Conservation (phyloP, 257 asterid species). For the Thymus quinquecostatus region DNA sequence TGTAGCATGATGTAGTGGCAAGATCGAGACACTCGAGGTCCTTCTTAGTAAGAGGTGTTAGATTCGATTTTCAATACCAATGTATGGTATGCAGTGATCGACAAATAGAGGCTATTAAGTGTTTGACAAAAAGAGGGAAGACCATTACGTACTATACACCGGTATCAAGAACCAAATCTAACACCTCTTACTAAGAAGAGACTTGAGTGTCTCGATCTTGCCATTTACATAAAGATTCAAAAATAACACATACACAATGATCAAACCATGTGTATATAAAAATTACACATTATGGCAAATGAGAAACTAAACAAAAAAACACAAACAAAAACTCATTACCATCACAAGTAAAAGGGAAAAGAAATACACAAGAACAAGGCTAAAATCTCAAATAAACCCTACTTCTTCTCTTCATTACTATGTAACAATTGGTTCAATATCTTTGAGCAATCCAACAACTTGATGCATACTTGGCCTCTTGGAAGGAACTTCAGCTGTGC, state of each 20-base stretch:
- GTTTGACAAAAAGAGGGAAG: too few relatives aligned
- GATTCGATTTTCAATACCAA: too few relatives aligned
- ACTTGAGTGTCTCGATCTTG: background rate
- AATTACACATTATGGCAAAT: background rate
- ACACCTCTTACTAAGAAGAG: too few relatives aligned
- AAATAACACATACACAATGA: background rate
- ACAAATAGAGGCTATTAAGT: too few relatives aligned
- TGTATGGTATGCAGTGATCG: too few relatives aligned
- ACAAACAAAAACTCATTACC: constrained; percentile 28
- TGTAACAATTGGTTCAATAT: constrained; percentile 52
- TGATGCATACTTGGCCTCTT: constrained; percentile 84
- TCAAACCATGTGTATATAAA: constrained; percentile 11
- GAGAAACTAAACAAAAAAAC: constrained; percentile 15
- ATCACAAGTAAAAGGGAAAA: background rate
- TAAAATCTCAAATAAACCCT: background rate
- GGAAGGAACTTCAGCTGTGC: constrained; percentile 71
- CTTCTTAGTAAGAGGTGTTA: too few relatives aligned
- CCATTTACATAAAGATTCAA: background rate
- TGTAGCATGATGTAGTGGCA: too few relatives aligned
- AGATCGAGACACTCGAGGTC: too few relatives aligned
- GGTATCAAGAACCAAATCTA: too few relatives aligned
- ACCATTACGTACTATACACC: too few relatives aligned
- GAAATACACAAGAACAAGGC: background rate
- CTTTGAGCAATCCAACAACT: constrained; percentile 85
- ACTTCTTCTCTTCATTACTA: constrained; percentile 27